Evolutionary conservation across 1,284 basidiomycete species (phyloP), one percentile per base, ranked within the genome.

Genomic region (Rhodotorula sp.): DNA sequence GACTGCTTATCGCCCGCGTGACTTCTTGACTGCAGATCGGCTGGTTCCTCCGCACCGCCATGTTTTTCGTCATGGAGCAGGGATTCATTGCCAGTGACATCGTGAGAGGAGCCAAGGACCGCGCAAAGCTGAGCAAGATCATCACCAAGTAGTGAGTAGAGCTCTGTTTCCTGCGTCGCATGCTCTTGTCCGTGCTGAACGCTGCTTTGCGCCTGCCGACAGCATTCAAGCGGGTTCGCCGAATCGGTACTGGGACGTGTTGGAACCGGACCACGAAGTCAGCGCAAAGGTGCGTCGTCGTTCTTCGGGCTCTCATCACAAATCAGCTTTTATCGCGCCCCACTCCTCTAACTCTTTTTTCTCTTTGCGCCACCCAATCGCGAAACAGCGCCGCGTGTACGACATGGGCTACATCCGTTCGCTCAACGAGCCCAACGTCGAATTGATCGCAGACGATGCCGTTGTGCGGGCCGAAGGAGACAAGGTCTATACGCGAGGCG

Each of bases 181-280:
- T 15, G 20, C 23, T 7, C 8, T n/a, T 8, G 39, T 34, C 12
- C 12, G 23, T 16, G 26, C 51, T 47, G 43, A 64, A 39, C 6
- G 31, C 31, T 12, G 2, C 26, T 20, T 5, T 46, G 23, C 2
- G 8, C 8, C 43, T 3, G 8, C 20, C 20, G 26, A 15, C 61
- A 72, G 70, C 67, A 70, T 75, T 26, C 52, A 70, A 20, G 61
- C 61, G 8, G 54, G 20, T 16, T 71, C 75, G 18, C 73, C 71
- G 3, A 23, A 65, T 46, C 69, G 75, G 48, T 77, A 75, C 64
- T 72, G 73, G 71, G 54, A 75, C 20, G 69, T 51, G 6, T 67
- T 77, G 29, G 49, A 67, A 26, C 71, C 75, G 26, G 71, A 77
- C 43, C 75, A 75, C 43, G 75, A 77, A 26, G 65, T 77, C 18